Evolutionary conservation across 352 stramenopile species (phyloP).

Genomic region (Pythium vanterpoolii): DNA sequence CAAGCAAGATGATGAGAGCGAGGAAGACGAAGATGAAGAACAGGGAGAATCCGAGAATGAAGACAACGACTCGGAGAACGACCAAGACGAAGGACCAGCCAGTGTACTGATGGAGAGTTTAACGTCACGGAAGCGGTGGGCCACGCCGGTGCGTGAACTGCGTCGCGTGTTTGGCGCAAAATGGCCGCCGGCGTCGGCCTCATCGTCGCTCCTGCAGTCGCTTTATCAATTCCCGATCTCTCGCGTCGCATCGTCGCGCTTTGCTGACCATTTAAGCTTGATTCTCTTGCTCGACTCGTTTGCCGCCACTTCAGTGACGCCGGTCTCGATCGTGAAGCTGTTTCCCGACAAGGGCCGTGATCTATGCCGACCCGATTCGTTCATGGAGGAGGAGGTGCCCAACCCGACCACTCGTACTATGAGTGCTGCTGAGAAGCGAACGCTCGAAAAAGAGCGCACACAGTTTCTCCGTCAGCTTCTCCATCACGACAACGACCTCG

Average conservation of each 20-base stretch:
- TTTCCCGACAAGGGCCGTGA: conserved; percentile 44
- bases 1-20: conserved; percentile 7
- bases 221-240: conserved; percentile 41
- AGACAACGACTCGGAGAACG: conserved; percentile 19
- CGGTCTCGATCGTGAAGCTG: conserved; percentile 67
- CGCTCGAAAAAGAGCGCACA: conserved; percentile 44
- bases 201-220: conserved; percentile 44
- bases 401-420: not conserved
- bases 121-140: conserved; percentile 44
- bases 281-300: conserved; percentile 82
- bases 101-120: conserved; percentile 45
- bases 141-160: conserved; percentile 45
- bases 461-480: conserved; percentile 72
- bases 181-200: conserved; percentile 59
- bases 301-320: conserved; percentile 59
- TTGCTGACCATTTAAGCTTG: conserved; percentile 67
- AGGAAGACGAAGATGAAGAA: conserved; percentile 31
- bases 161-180: conserved; percentile 34
- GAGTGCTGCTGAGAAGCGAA: conserved; percentile 23
- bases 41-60: conserved; percentile 26
- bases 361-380: conserved; percentile 62
- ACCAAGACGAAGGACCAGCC: conserved; percentile 19
- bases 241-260: conserved; percentile 32
- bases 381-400: conserved; percentile 27
- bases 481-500: conserved; percentile 56